Conservation (phyloP, 2,329 filamentous ascomycete species). For the Emergomyces africanus region DNA sequence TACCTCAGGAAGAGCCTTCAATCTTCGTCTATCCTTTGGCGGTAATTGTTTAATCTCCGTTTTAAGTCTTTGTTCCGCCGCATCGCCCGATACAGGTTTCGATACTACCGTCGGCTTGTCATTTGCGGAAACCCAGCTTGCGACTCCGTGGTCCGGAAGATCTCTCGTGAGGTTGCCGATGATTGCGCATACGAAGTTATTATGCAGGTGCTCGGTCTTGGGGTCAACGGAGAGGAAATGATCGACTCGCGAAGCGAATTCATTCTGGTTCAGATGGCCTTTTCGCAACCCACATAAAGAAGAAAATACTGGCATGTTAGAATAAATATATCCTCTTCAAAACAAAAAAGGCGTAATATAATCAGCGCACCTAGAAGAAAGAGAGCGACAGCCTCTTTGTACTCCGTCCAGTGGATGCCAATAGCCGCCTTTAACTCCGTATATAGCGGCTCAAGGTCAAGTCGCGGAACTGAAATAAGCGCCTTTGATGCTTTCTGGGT, state of each 20-base stretch:
- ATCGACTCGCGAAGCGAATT: conserved; percentile 44
- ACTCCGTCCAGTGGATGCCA: conserved; percentile 46
- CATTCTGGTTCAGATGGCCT: conserved; percentile 49
- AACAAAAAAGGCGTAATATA: neutral
- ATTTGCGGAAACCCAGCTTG: conserved; percentile 51
- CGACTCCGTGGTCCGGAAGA: conserved; percentile 48
- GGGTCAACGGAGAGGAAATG: conserved; percentile 42
- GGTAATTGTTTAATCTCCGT: conserved; percentile 51
- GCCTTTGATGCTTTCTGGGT: conserved; percentile 39
- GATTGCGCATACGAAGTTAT: conserved; percentile 47
- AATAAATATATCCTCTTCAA: neutral
- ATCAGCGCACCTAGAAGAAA: conserved; percentile 43
- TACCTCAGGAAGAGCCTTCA: conserved; percentile 43
- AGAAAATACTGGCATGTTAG: conserved; percentile 6
- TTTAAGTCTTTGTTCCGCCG: conserved; percentile 50
- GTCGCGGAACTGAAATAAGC: conserved; percentile 42
- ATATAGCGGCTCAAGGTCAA: conserved; percentile 52
- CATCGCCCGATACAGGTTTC: conserved; percentile 44
- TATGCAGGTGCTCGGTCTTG: conserved; percentile 46
- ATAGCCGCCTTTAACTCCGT: conserved; percentile 47
- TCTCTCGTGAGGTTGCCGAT: conserved; percentile 48
- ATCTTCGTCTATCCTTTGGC: conserved; percentile 45
- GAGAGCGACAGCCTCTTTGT: conserved; percentile 44
- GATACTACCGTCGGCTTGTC: conserved; percentile 38
- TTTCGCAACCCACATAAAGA: conserved; percentile 5